phyloP scores from a whole-genome alignment of 2,329 filamentous ascomycete genomes.

The Grosmannia serpens region DNA sequence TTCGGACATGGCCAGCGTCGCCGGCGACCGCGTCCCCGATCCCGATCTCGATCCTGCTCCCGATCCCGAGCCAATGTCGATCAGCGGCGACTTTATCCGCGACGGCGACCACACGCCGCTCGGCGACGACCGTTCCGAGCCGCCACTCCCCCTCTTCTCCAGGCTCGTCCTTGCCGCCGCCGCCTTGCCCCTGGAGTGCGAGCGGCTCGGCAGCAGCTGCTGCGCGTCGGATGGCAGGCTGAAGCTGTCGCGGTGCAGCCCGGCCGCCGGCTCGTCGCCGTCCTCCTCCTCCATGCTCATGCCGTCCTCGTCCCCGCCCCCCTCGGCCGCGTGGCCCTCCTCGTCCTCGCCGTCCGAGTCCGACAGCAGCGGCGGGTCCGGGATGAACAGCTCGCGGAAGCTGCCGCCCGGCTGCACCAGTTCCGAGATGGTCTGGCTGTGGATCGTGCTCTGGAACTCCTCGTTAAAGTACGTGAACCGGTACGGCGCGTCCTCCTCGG shows the following conservation, averaged over 20 bases:
- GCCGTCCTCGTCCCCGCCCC: background rate
- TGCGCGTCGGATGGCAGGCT: constrained; percentile 27
- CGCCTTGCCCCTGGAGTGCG: constrained; percentile 22
- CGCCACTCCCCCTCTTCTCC: background rate
- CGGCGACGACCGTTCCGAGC: background rate
- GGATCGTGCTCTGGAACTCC: constrained; percentile 88
- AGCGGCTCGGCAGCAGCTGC: constrained; percentile 32
- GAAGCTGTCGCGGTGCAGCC: constrained; percentile 8
- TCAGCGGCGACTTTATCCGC: too few species aligned
- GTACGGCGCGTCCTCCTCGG: constrained; percentile 83
- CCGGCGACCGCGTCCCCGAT: background rate
- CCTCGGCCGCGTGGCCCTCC: background rate
- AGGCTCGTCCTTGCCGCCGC: background rate
- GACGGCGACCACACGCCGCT: background rate
- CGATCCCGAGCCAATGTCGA: too few species aligned
- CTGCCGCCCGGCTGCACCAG: constrained; percentile 73
- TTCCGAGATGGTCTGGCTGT: constrained; percentile 90
- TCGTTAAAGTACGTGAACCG: constrained; percentile 99
- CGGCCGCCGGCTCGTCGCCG: constrained; percentile 1
- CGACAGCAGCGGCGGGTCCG: constrained; percentile 65
- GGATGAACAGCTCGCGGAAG: constrained; percentile 83
- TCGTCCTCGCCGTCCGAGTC: constrained; percentile 56
- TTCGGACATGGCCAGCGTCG: background rate
- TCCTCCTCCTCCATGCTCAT: background rate
- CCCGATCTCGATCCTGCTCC: too few species aligned